A percentile compares a stretch with the other conserved stretches of the same genome.
These are phyloP conservation scores for Arthrobotrys megalospora DNA, from an alignment of 2,329 filamentous ascomycete genomes.

Conservation along the genomic window DNA sequence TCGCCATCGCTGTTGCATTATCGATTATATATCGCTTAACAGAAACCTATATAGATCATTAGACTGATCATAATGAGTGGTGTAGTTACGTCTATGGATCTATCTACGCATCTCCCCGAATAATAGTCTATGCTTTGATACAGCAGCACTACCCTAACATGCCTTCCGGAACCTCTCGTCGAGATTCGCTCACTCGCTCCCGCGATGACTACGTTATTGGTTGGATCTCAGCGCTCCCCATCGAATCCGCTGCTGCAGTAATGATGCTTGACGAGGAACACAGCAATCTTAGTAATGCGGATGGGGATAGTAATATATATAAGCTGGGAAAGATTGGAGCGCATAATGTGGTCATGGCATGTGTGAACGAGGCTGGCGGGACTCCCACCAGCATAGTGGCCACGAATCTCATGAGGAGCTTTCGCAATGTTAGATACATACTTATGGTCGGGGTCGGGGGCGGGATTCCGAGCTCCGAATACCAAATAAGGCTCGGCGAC, in stretches of 20 bases:
- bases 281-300: not conserved
- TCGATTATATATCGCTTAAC: too few species aligned
- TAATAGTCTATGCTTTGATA: not conserved
- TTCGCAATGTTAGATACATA: constrained; percentile 16
- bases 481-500: constrained; percentile 11
- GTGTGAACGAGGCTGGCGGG: not conserved
- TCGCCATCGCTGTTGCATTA: too few species aligned
- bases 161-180: not conserved
- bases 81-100: not conserved
- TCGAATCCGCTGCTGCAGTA: constrained; percentile 13
- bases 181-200: not conserved
- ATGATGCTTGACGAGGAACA: constrained; percentile 22
- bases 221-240: constrained; percentile 28
- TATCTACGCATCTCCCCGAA: too few species aligned
- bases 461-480: constrained; percentile 9
- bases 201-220: constrained; percentile 19
- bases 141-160: too few species aligned
- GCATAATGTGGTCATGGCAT: constrained; percentile 27
- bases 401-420: constrained; percentile 27
- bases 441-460: constrained; percentile 40
- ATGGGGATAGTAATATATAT: constrained; percentile 26
- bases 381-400: not conserved
- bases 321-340: constrained; percentile 18
- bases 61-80: too few species aligned
- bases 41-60: too few species aligned